Evolutionary conservation across 495 filamentous ascomycete species (phyloP).

Genomic region (Alectoria sarmentosa): DNA sequence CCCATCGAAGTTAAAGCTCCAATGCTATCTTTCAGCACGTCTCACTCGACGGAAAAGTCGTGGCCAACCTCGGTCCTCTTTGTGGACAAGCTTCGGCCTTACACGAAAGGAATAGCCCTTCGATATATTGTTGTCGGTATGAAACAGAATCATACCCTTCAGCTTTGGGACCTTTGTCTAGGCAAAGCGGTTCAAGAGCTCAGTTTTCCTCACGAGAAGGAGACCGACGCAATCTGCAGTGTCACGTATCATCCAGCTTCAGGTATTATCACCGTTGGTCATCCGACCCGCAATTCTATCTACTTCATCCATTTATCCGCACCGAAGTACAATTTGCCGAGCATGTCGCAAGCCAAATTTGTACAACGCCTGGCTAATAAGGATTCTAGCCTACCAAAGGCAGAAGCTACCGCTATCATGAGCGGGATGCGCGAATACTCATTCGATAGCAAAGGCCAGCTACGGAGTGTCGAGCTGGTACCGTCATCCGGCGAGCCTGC

Average conservation of each 20-base stretch:
- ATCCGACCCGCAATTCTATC: constrained; percentile 93
- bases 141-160: constrained; percentile 98
- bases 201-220: constrained; percentile 91
- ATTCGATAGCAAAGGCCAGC: constrained; percentile 75
- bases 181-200: constrained; percentile 94
- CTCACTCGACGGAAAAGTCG: constrained; percentile 73
- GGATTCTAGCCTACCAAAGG: constrained; percentile 65
- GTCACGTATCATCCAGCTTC: constrained; percentile 85
- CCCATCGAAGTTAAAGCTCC: constrained; percentile 70
- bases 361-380: constrained; percentile 67
- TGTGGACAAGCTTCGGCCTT: constrained; percentile 89
- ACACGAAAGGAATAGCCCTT: constrained; percentile 74
- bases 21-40: constrained; percentile 68
- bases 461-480: constrained; percentile 85
- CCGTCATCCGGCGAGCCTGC: constrained; percentile 48
- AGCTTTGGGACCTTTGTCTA: constrained; percentile 97
- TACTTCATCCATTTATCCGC: constrained; percentile 94
- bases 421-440: constrained; percentile 93
- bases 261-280: constrained; percentile 88
- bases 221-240: constrained; percentile 94
- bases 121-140: constrained; percentile 95
- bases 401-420: constrained; percentile 91
- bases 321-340: constrained; percentile 74
- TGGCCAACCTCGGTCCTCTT: constrained; percentile 95
- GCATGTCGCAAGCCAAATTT: constrained; percentile 80